Evolutionary conservation across 1,284 basidiomycete genomes (phyloP), one percentile per base, ranked within the genome.

Genomic region (Violaceomyces palustris): DNA sequence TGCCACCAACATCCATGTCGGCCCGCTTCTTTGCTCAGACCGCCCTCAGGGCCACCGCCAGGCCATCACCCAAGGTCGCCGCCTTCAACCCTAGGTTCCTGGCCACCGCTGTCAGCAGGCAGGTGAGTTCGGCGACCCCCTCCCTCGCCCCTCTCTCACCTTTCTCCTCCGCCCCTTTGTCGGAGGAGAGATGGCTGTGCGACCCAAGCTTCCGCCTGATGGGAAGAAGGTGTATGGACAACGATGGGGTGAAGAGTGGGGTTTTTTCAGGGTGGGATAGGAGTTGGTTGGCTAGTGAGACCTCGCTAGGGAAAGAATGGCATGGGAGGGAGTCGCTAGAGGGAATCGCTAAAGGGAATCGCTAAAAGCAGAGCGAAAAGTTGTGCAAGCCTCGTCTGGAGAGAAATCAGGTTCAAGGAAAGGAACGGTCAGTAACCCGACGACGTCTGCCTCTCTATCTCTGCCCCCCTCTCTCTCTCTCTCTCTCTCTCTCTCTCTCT

Each of bases 11-110:
- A 24, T 28, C 37, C 47, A 47, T 29, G 24, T 56, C 54, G 58
- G 58, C 55, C 37, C 58, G 58, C 53, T 51, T 61, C 31, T 61
- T 61, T 36, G 53, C 50, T 43, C 54, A 61, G 48, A 50, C 58
- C 46, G 57, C 58, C 9, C 47, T 58, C 54, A 53, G 54, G 44
- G 43, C 56, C 46, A 50, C 58, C 45, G 35, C 12, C 52, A 48
- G 29, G 52, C 57, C 42, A 55, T 49, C 42, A 32, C 52, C 27
- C n/a, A n/a, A n/a, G n/a, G n/a, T n/a, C n/a, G 45, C 50, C 33
- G 52, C 48, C 28, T 54, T 54, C 47, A 47, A 47, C 50, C 30
- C 51, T 19, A 50, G 61, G 29, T 48, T 49, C 57, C 46, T 63
- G 37, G 61, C 61, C 34, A 60, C 56, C 34, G 53, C 53, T 35